These are phyloP conservation scores for Psilocybe sp. DNA, from an alignment of 768 basidiomycete genomes.

Conservation along the genomic window DNA sequence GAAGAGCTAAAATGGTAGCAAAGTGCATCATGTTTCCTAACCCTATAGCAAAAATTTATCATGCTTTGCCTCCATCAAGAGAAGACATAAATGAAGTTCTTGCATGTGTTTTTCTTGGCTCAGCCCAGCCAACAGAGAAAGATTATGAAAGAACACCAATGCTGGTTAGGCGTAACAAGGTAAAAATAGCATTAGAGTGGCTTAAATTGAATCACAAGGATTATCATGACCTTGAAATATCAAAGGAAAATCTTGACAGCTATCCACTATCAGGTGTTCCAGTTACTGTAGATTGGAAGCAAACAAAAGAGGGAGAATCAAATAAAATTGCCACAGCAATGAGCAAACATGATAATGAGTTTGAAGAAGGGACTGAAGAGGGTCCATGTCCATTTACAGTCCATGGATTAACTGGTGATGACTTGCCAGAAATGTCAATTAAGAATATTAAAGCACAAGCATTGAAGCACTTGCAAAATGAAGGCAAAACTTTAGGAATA, in stretches of 20 bases:
- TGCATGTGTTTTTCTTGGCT: slow-evolving; percentile 11
- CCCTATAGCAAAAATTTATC: slow-evolving; percentile 28
- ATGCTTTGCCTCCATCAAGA: slow-evolving; percentile 25
- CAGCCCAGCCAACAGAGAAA: slow-evolving; percentile 4
- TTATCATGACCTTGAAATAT: slow-evolving; percentile 29
- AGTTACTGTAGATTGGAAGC: slow-evolving; percentile 22
- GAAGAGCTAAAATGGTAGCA: slow-evolving; percentile 28
- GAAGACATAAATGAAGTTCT: slow-evolving; percentile 26
- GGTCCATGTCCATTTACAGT: slow-evolving; percentile 34
- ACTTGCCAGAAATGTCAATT: slow-evolving; percentile 14
- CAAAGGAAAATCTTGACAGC: slow-evolving; percentile 17
- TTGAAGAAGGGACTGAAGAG: slow-evolving; percentile 22
- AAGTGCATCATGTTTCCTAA: slow-evolving; percentile 30
- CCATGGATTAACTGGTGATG: slow-evolving; percentile 27
- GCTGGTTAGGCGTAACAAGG: slow-evolving; percentile 5
- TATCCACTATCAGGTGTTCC: slow-evolving; percentile 21
- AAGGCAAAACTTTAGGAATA: slow-evolving; percentile 23
- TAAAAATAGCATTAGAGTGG: too few species aligned
- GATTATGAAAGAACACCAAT: slow-evolving; percentile 20
- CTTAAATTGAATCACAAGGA: slow-evolving; percentile 12
- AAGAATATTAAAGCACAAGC: slow-evolving; percentile 20
- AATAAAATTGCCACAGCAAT: slow-evolving; percentile 14
- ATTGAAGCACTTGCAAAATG: slow-evolving; percentile 21
- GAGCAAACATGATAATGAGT: slow-evolving; percentile 19
- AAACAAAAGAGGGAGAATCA: slow-evolving; percentile 1